A percentile compares a stretch with the other conserved stretches of the same genome.
Evolutionary conservation across 495 filamentous ascomycete genomes (phyloP).

Genomic region (Xylaria venustula): DNA sequence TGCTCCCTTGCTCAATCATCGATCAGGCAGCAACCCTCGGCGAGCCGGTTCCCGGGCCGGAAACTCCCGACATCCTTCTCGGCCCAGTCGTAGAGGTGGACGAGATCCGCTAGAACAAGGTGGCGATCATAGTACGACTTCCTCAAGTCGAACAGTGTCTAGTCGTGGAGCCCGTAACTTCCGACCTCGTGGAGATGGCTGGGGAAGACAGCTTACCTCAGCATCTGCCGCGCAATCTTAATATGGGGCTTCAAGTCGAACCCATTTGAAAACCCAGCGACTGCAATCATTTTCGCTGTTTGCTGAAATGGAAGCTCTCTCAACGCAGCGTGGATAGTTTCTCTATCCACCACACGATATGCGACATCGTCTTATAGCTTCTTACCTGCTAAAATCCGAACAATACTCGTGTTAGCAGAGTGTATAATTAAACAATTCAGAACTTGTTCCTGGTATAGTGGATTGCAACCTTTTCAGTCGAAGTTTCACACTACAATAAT

Average conservation of each 20-base stretch:
- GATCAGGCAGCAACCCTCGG: slow-evolving; percentile 48
- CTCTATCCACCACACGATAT: neutral
- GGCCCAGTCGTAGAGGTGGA: slow-evolving; percentile 27
- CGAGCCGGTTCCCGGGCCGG: slow-evolving; percentile 33
- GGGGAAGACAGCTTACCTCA: slow-evolving; percentile 16
- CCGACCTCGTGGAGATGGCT: slow-evolving; percentile 24
- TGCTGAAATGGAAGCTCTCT: too few relatives aligned
- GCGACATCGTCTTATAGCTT: neutral
- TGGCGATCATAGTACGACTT: slow-evolving; percentile 19
- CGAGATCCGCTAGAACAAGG: slow-evolving; percentile 23
- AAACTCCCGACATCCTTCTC: slow-evolving; percentile 24
- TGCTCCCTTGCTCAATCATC: slow-evolving; percentile 35
- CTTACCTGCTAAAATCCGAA: slow-evolving; percentile 7
- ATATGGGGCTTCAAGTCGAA: slow-evolving; percentile 3
- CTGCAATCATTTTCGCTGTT: neutral
- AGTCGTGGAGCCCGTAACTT: slow-evolving; percentile 23
- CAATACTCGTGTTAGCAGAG: slow-evolving; percentile 9
- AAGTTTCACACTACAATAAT: neutral
- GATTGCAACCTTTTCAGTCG: slow-evolving; percentile 1
- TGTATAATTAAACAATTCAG: slow-evolving; percentile 15
- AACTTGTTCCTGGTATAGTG: slow-evolving; percentile 13
- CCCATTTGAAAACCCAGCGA: neutral
- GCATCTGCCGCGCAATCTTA: slow-evolving; percentile 21
- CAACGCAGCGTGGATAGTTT: neutral
- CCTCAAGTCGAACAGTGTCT: slow-evolving; percentile 22